Evolutionary conservation across 345 rosid species (phyloP), one percentile per base, ranked within the genome.

Genomic region (Corymbia maculata): DNA sequence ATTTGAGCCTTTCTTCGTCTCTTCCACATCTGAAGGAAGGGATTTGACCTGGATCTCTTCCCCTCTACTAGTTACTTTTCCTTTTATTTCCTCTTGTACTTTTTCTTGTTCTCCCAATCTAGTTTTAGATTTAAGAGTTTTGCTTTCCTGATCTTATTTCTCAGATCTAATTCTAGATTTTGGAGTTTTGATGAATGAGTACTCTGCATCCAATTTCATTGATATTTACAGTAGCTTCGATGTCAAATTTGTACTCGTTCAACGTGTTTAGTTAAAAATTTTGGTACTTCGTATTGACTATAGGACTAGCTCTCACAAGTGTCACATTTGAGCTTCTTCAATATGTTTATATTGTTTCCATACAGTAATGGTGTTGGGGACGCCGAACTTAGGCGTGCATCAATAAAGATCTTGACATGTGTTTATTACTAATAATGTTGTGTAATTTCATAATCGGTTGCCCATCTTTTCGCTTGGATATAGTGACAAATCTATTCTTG

Each of bases 381-480:
- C 19, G 12, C 26, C 61, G 22, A 55, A 55, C 11, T 5, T 0
- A 0, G 8, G 8, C 0, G 26, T 55, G 8, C 9, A 55, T n/a
- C n/a, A 26, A 55, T 55, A 26, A 55, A 55, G 0, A 21, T 55
- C 61, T 11, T 55, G 0, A 21, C 61, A 55, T 55, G 9, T 55
- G 28, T 5, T 55, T 21, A 55, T 9, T 28, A 55, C 0, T 55
- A 0, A 55, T 9, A 5, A 21, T 55, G 13, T 2, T 9, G 0
- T 22, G 1, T 55, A 0, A 22, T 55, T 55, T 1, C 2, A 1
- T 22, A 12, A 55, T 55, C 0, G 0, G 1, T 28, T 28, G 9
- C 28, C 61, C 9, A 55, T 55, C 1, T 21, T 55, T 55, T 55
- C 21, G 22, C 28, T 55, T 55, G 61, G 28, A 55, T 55, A 28